Percentiles rank a stretch among this genome's conserved stretches.
Evolutionary conservation across 2,329 filamentous ascomycete species (phyloP).

Genomic region (Falciphora oryzae): DNA sequence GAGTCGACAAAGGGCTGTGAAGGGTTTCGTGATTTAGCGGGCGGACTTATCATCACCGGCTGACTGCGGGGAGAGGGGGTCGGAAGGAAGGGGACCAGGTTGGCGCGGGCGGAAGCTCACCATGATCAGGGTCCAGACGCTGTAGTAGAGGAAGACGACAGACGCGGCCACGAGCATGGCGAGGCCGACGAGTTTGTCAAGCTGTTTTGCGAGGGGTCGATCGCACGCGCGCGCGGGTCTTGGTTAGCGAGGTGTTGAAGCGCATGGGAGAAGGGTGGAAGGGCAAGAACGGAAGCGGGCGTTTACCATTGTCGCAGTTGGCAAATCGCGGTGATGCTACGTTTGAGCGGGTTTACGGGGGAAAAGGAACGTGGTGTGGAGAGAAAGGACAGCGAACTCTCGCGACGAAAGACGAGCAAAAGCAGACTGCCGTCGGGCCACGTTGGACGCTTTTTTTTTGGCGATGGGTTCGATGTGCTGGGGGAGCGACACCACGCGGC

Average conservation of each 20-base stretch:
- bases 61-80: not conserved
- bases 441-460: not conserved
- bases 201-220: conserved; percentile 43
- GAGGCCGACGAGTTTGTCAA: conserved; percentile 75
- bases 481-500: not conserved
- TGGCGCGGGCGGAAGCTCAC: conserved; percentile 43
- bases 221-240: not conserved
- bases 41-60: not conserved
- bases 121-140: conserved; percentile 96
- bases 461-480: not conserved
- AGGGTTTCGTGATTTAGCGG: conserved; percentile 5
- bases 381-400: not conserved
- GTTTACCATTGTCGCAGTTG: conserved; percentile 3
- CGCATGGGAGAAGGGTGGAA: not conserved
- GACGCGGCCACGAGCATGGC: conserved; percentile 63
- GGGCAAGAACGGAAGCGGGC: not conserved
- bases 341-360: not conserved
- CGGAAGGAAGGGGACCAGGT: conserved; percentile 8
- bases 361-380: not conserved
- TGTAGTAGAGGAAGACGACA: conserved; percentile 77
- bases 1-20: conserved; percentile 90
- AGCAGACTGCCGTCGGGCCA: not conserved
- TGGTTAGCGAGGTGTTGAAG: conserved; percentile 9
- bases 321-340: not conserved
- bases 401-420: not conserved